These are phyloP conservation scores for Planoprotostelium fungivorum DNA, from an alignment of 78 protist genomes.

Conservation along the genomic window DNA sequence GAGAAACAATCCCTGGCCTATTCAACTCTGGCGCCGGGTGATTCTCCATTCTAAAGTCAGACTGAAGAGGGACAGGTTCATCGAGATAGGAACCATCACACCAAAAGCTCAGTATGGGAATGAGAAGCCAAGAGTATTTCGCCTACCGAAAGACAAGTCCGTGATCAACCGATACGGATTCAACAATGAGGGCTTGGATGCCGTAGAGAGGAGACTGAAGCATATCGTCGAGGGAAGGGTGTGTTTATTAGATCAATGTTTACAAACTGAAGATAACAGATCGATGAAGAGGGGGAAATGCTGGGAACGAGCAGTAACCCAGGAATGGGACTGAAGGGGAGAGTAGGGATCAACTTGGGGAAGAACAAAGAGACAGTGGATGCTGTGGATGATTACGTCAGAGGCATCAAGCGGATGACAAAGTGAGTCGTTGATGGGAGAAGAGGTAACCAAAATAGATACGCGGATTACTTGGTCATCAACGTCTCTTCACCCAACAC, in stretches of 20 bases:
- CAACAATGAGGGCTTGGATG: slow-evolving; percentile 64
- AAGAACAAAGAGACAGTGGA: slow-evolving; percentile 63
- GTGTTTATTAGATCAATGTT: too few relatives aligned
- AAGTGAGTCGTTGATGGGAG: neutral
- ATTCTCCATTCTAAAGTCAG: neutral
- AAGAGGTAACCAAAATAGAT: slow-evolving; percentile 13
- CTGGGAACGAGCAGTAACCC: neutral
- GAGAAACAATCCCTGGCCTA: slow-evolving; percentile 21
- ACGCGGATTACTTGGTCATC: slow-evolving; percentile 74
- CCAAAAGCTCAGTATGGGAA: slow-evolving; percentile 84
- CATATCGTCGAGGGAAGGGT: neutral
- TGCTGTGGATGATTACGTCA: slow-evolving; percentile 56
- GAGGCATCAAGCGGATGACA: neutral
- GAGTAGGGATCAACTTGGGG: slow-evolving; percentile 74
- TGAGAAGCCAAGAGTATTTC: slow-evolving; percentile 75
- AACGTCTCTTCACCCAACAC: slow-evolving; percentile 86
- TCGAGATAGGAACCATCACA: slow-evolving; percentile 78
- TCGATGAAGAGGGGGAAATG: neutral
- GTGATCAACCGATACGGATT: slow-evolving; percentile 87
- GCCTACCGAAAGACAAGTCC: slow-evolving; percentile 53
- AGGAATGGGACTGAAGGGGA: neutral
- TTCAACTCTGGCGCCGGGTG: slow-evolving; percentile 65
- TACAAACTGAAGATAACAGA: neutral
- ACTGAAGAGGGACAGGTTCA: too few relatives aligned
- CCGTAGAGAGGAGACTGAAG: neutral